Percentiles rank a stretch among this genome's conserved stretches.
Conservation (phyloP, 2,329 filamentous ascomycete genomes). For the Aspergillus sp. region DNA sequence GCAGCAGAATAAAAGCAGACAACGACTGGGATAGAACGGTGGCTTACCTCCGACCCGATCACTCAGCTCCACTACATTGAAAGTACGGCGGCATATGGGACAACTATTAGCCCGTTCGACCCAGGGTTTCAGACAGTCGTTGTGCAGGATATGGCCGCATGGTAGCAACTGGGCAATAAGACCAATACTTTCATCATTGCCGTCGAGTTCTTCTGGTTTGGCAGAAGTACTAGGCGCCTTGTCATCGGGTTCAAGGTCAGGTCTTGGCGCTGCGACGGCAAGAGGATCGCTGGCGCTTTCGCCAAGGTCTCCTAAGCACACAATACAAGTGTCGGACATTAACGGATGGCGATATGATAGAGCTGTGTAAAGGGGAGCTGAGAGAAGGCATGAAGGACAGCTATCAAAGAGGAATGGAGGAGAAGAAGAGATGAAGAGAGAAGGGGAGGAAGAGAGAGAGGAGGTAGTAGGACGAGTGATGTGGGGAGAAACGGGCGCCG, state of each 20-base stretch:
- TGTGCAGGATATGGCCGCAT: constrained; percentile 89
- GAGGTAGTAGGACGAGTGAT: constrained; percentile 26
- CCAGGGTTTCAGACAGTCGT: constrained; percentile 91
- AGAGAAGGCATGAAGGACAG: constrained; percentile 42
- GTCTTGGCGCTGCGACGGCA: constrained; percentile 45
- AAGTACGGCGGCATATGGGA: constrained; percentile 89
- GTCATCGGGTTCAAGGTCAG: constrained; percentile 34
- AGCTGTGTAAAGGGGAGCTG: constrained; percentile 27
- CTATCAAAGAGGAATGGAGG: constrained; percentile 17
- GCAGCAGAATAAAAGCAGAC: constrained; percentile 2
- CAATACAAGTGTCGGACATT: constrained; percentile 70
- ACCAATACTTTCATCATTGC: constrained; percentile 45
- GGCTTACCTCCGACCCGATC: constrained; percentile 74
- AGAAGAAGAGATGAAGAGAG: constrained; percentile 20
- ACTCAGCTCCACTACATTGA: constrained; percentile 86
- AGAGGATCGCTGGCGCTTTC: constrained; percentile 54
- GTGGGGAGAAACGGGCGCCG: constrained; percentile 31
- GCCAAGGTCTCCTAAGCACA: constrained; percentile 69
- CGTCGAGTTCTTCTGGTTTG: constrained; percentile 29
- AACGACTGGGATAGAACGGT: constrained; percentile 6
- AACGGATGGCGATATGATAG: constrained; percentile 31
- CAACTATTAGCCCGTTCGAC: constrained; percentile 96
- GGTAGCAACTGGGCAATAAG: constrained; percentile 65
- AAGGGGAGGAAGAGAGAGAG: constrained; percentile 23
- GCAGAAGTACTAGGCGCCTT: constrained; percentile 25